Conservation (phyloP, 1,139 yeast species). For the Sugiyamaella xylanicola region DNA sequence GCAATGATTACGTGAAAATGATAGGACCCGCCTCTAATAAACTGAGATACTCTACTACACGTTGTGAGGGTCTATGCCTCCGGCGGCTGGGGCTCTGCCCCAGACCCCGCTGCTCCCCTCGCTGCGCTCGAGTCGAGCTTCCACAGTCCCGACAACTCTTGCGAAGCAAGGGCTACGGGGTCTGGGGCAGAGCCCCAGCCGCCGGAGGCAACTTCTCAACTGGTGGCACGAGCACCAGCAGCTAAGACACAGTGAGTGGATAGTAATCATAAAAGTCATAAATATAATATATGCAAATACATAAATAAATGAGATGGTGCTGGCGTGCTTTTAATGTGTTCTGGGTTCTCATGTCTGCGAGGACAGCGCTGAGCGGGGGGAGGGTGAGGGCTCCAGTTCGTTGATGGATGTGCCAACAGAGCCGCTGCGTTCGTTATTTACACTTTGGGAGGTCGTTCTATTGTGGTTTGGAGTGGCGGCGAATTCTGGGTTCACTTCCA, state of each 20-base stretch:
- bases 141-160: not conserved
- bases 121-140: not conserved
- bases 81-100: constrained; percentile 1
- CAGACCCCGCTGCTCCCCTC: not conserved
- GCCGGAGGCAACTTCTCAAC: not conserved
- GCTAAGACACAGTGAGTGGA: no score
- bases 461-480: constrained; percentile 34
- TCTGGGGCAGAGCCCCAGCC: not conserved
- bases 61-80: not conserved
- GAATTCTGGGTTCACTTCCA: constrained; percentile 42
- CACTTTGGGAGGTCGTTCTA: constrained; percentile 24
- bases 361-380: constrained; percentile 13
- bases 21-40: not conserved
- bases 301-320: not conserved
- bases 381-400: constrained; percentile 9
- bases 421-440: constrained; percentile 2
- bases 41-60: no score
- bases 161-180: not conserved
- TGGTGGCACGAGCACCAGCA: no score
- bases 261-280: constrained; percentile 14
- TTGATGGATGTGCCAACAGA: constrained; percentile 6
- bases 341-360: not conserved
- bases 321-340: not conserved
- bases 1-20: constrained; percentile 5
- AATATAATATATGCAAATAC: constrained; percentile 14